Evolutionary conservation across 2,329 filamentous ascomycete genomes (phyloP).

Genomic region (Cercospora sojina): DNA sequence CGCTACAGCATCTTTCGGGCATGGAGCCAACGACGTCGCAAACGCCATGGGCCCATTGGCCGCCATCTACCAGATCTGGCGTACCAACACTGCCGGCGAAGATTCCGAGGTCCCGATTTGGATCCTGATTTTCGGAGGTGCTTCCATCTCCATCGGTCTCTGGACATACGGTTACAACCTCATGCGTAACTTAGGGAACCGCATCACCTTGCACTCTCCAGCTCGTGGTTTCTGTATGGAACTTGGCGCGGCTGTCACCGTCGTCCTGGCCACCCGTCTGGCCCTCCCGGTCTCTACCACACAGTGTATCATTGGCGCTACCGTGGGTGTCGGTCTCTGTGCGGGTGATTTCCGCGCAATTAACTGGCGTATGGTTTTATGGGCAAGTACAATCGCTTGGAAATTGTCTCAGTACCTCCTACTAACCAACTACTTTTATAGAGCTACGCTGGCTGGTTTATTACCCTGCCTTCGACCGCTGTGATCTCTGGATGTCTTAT

Average conservation of each 20-base stretch:
- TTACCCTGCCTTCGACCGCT: conserved; percentile 58
- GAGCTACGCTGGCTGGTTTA: conserved; percentile 60
- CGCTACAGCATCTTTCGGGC: conserved; percentile 68
- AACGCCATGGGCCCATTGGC: conserved; percentile 63
- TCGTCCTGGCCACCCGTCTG: conserved; percentile 62
- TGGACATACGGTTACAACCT: conserved; percentile 64
- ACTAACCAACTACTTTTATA: too few relatives aligned
- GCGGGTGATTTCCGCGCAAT: conserved; percentile 57
- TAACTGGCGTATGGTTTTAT: conserved; percentile 59
- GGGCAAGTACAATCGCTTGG: not conserved
- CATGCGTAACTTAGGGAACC: conserved; percentile 61
- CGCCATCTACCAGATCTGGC: conserved; percentile 61
- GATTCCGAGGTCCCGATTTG: conserved; percentile 58
- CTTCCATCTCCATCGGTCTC: conserved; percentile 54
- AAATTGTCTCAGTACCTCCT: not conserved
- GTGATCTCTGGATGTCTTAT: conserved; percentile 59
- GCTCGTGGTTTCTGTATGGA: conserved; percentile 60
- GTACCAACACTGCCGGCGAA: conserved; percentile 44
- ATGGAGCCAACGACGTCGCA: conserved; percentile 64
- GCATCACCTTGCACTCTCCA: conserved; percentile 60
- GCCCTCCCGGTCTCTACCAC: conserved; percentile 63
- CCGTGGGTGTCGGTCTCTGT: conserved; percentile 63
- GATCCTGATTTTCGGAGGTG: conserved; percentile 58
- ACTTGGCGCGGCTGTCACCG: conserved; percentile 60
- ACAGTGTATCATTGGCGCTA: conserved; percentile 61